phyloP scores from a whole-genome alignment of 106 monocot genomes.

The Phalaenopsis aphrodite region DNA sequence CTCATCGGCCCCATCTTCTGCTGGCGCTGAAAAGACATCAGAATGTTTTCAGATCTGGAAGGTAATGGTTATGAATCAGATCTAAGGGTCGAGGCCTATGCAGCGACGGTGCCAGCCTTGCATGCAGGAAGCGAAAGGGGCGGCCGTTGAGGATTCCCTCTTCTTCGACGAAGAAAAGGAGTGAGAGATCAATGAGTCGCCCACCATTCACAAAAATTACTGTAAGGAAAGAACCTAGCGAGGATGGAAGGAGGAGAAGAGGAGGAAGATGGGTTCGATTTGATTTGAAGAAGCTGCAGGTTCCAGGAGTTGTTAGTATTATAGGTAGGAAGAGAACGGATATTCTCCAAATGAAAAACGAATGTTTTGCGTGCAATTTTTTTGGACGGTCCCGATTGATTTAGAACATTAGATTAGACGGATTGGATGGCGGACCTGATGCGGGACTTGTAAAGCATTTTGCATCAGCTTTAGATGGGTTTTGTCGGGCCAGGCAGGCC shows the following conservation, averaged over 20 bases:
- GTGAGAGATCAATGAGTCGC: neutral
- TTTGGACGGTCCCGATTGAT: neutral
- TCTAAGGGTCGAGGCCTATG: conserved; percentile 7
- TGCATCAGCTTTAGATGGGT: neutral
- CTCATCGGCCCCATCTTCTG: neutral
- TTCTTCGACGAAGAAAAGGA: conserved; percentile 5
- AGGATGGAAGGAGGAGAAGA: neutral
- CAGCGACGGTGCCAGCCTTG: conserved; percentile 11
- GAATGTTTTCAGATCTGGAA: neutral
- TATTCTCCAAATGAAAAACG: neutral
- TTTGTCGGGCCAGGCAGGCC: neutral
- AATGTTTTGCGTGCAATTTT: too few species aligned
- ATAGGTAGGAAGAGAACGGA: neutral
- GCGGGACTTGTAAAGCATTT: neutral
- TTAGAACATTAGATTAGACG: neutral
- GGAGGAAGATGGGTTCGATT: neutral
- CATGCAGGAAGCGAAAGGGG: conserved; percentile 12
- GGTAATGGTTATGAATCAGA: neutral
- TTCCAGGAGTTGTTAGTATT: neutral
- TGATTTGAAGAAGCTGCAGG: neutral
- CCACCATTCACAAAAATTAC: conserved; percentile 8
- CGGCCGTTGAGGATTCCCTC: neutral
- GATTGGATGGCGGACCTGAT: neutral
- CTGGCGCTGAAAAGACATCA: neutral
- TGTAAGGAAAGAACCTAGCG: neutral